Evolutionary conservation across 2,329 filamentous ascomycete genomes (phyloP).

Genomic region (Endothia cerciana): DNA sequence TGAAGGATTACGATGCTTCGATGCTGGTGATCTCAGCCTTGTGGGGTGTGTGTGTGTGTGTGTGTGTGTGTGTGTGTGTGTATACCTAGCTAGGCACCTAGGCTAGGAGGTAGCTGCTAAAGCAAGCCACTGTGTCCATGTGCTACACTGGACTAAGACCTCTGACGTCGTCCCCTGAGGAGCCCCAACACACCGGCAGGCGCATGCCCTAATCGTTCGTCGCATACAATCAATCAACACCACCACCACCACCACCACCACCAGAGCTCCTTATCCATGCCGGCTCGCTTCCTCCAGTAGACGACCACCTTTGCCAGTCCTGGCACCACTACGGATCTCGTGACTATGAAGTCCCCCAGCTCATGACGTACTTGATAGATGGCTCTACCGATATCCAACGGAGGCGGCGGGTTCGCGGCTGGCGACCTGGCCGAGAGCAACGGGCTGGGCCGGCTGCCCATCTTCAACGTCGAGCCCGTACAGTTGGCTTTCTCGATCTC

Average conservation of each 20-base stretch:
- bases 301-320: not conserved
- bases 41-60: too few species aligned
- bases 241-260: conserved; percentile 1
- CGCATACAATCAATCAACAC: not conserved
- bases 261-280: conserved; percentile 6
- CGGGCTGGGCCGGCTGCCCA: conserved; percentile 65
- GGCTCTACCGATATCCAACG: conserved; percentile 72
- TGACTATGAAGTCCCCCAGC: conserved; percentile 27
- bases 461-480: conserved; percentile 93
- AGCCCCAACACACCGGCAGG: conserved; percentile 9
- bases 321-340: conserved; percentile 8
- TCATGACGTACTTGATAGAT: conserved; percentile 45
- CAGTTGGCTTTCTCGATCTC: conserved; percentile 93
- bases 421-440: conserved; percentile 59
- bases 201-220: conserved; percentile 1
- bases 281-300: not conserved
- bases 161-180: conserved; percentile 23
- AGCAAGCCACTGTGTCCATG: conserved; percentile 1
- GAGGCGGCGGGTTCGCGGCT: conserved; percentile 65
- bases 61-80: too few species aligned
- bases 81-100: not conserved
- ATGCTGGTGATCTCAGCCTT: not conserved
- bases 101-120: not conserved
- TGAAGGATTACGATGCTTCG: not conserved
- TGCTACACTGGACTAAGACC: conserved; percentile 12